phyloP scores from a whole-genome alignment of 352 stramenopile genomes.

The Pythium rishiriense region DNA sequence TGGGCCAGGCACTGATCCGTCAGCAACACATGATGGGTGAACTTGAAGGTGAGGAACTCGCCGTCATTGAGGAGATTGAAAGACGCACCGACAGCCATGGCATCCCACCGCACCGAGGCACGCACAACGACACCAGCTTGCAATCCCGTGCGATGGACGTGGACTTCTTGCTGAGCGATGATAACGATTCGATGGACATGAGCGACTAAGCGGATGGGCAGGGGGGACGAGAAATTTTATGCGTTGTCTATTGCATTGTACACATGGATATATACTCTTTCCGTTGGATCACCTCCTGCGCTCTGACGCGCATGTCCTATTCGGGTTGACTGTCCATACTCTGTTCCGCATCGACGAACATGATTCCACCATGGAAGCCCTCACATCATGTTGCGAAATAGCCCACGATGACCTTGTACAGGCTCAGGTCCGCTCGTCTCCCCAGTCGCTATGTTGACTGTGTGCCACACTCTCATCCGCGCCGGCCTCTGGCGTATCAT shows the following conservation, averaged over 20 bases:
- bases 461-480: too few species aligned
- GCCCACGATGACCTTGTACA: too few species aligned
- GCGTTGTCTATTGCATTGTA: not conserved
- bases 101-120: not conserved
- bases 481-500: too few species aligned
- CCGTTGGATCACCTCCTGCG: not conserved
- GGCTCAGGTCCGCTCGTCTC: too few species aligned
- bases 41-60: constrained; percentile 33
- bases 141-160: constrained; percentile 11
- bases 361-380: too few species aligned
- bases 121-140: not conserved
- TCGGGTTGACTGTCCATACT: not conserved
- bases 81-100: not conserved
- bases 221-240: too few species aligned
- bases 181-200: constrained; percentile 4
- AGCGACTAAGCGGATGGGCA: not conserved
- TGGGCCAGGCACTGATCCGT: constrained; percentile 55
- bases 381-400: too few species aligned
- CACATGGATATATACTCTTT: not conserved
- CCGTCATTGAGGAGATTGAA: constrained; percentile 15
- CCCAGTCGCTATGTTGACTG: too few species aligned
- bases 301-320: not conserved
- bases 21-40: constrained; percentile 60
- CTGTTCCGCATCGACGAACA: not conserved
- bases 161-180: constrained; percentile 23